Conservation (phyloP, 495 filamentous ascomycete species). For the Penicillium paxilli region DNA sequence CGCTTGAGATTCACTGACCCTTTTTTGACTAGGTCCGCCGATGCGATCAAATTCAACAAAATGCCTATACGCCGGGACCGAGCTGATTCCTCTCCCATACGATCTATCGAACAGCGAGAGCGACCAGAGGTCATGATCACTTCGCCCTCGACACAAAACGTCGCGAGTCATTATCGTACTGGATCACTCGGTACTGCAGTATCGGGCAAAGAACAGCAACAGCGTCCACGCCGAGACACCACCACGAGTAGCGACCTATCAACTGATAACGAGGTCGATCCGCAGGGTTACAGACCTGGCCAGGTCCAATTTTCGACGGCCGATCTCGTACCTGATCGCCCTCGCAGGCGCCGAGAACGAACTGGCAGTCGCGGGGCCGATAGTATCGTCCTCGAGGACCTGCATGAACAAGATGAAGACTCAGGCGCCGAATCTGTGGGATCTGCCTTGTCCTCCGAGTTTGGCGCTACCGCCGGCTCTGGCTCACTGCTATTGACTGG, state of each 20-base stretch:
- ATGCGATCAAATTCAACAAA: conserved; percentile 93
- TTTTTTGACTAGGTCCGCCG: conserved; percentile 54
- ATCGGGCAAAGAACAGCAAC: conserved; percentile 63
- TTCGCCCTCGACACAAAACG: conserved; percentile 52
- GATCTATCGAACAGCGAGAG: conserved; percentile 50
- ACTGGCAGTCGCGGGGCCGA: conserved; percentile 52
- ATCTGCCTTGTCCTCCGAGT: conserved; percentile 66
- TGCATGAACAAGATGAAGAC: conserved; percentile 58
- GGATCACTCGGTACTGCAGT: conserved; percentile 78
- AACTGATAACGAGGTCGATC: conserved; percentile 82
- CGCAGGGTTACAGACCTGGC: conserved; percentile 61
- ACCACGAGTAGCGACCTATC: conserved; percentile 91
- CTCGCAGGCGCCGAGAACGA: conserved; percentile 59
- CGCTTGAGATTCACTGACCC: neutral
- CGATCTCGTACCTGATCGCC: conserved; percentile 56
- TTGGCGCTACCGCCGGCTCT: conserved; percentile 64
- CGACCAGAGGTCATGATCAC: conserved; percentile 56
- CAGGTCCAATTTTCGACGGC: conserved; percentile 54
- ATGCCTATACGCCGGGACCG: conserved; percentile 81
- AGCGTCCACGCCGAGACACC: conserved; percentile 77
- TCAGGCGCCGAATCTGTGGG: conserved; percentile 64
- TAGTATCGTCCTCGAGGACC: conserved; percentile 33
- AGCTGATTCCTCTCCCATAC: conserved; percentile 84
- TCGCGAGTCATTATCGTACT: conserved; percentile 54
- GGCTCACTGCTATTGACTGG: conserved; percentile 54